phyloP scores from a whole-genome alignment of 2,329 filamentous ascomycete genomes.

The Colletotrichum brevisporum region DNA sequence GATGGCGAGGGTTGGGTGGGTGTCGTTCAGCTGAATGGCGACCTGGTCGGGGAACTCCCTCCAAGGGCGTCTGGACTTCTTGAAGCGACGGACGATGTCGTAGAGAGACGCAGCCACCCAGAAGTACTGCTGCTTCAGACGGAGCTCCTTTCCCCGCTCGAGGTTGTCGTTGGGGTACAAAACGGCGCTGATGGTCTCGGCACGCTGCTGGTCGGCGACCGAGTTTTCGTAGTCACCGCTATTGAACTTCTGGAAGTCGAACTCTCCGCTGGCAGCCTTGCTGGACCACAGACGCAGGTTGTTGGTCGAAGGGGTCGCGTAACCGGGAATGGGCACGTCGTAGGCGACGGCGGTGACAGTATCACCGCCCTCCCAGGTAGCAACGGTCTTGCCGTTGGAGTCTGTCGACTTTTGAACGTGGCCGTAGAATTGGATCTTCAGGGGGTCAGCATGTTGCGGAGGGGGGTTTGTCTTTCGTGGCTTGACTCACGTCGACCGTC shows the following conservation, averaged over 20 bases:
- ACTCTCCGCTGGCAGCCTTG: slow-evolving; percentile 96
- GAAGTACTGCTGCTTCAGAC: slow-evolving; percentile 99
- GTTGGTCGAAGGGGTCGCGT: slow-evolving; percentile 91
- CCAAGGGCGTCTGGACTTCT: slow-evolving; percentile 95
- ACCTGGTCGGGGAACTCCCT: slow-evolving; percentile 93
- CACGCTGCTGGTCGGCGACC: slow-evolving; percentile 96
- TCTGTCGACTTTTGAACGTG: slow-evolving; percentile 82
- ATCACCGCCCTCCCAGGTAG: slow-evolving; percentile 93
- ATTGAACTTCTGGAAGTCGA: slow-evolving; percentile 99
- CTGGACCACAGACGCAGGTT: slow-evolving; percentile 98
- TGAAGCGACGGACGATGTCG: slow-evolving; percentile 97
- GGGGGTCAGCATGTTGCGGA: not conserved
- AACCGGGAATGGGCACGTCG: slow-evolving; percentile 93
- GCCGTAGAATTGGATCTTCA: slow-evolving; percentile 90
- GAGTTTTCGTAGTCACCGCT: slow-evolving; percentile 97
- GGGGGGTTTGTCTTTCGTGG: not conserved
- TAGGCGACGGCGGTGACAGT: slow-evolving; percentile 93
- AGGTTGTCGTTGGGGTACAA: slow-evolving; percentile 98
- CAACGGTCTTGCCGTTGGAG: slow-evolving; percentile 80
- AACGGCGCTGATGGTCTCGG: slow-evolving; percentile 98
- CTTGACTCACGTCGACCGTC: slow-evolving; percentile 79
- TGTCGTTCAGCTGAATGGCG: slow-evolving; percentile 98
- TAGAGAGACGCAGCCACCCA: slow-evolving; percentile 98
- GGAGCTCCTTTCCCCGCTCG: slow-evolving; percentile 95
- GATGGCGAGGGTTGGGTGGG: slow-evolving; percentile 95